Conservation (phyloP, 192 early-diverging fungal genomes). For the Rhizophagus sp. region DNA sequence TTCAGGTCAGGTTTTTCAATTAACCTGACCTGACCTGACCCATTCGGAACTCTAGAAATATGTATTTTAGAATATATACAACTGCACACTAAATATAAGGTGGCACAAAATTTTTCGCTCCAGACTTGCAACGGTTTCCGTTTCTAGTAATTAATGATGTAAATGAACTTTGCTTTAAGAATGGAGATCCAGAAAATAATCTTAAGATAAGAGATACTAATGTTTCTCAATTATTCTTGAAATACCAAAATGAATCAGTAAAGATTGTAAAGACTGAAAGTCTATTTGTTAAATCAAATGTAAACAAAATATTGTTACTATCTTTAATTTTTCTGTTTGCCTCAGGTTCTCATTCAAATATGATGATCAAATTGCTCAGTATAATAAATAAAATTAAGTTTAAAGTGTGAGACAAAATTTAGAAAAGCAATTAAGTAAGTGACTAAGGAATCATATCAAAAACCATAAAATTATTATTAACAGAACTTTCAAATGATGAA, state of each 20-base stretch:
- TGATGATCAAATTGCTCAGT: slow-evolving; percentile 13
- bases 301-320: slow-evolving; percentile 24
- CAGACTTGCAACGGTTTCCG: too few species aligned
- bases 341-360: slow-evolving; percentile 18
- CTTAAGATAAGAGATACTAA: slow-evolving; percentile 10
- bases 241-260: slow-evolving; percentile 22
- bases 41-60: too few species aligned
- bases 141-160: slow-evolving; percentile 15
- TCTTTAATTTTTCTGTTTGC: slow-evolving; percentile 14
- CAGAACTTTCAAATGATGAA: slow-evolving; percentile 11
- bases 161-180: slow-evolving; percentile 1
- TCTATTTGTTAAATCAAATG: slow-evolving; percentile 22
- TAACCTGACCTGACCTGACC: too few species aligned
- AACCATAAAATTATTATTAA: slow-evolving; percentile 5
- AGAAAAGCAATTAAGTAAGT: slow-evolving; percentile 9
- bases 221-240: slow-evolving; percentile 8
- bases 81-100: too few species aligned
- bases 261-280: slow-evolving; percentile 6
- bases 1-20: too few species aligned
- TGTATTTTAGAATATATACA: too few species aligned
- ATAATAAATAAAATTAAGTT: slow-evolving; percentile 20
- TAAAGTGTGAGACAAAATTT: slow-evolving; percentile 15
- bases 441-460: neutral
- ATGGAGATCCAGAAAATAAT: neutral
- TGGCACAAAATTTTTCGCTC: too few species aligned